Conservation (phyloP, 2,329 filamentous ascomycete genomes). For the Corynespora cassiicola region DNA sequence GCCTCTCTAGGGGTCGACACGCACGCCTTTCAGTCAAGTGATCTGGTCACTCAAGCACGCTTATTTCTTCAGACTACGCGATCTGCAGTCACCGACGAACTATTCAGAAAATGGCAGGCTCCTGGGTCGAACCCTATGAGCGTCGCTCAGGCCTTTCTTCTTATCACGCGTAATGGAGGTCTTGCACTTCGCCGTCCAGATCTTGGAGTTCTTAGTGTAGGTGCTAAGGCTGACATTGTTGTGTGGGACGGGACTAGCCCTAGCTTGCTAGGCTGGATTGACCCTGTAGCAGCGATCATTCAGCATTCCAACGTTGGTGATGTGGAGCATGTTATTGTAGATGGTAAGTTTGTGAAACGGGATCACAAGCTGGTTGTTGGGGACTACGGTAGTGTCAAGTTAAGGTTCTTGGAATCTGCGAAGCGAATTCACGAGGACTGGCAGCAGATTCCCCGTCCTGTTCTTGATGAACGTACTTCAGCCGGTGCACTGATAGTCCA, state of each 20-base stretch:
- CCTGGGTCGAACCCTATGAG: conserved; percentile 58
- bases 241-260: conserved; percentile 59
- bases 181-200: conserved; percentile 58
- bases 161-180: conserved; percentile 59
- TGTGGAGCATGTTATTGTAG: conserved; percentile 56
- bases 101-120: conserved; percentile 50
- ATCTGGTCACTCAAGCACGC: conserved; percentile 53
- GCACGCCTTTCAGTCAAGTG: conserved; percentile 57
- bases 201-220: conserved; percentile 54
- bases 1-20: conserved; percentile 61
- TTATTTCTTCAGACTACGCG: conserved; percentile 60
- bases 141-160: conserved; percentile 59
- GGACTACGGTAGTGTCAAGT: conserved; percentile 7
- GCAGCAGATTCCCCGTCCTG: conserved; percentile 7
- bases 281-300: conserved; percentile 62
- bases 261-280: conserved; percentile 58
- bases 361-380: conserved; percentile 43
- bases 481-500: too few species aligned
- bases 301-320: conserved; percentile 61
- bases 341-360: conserved; percentile 56
- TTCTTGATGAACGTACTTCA: too few species aligned
- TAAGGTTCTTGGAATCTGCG: conserved; percentile 12
- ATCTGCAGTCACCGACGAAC: conserved; percentile 44
- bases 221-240: conserved; percentile 61
- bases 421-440: conserved; percentile 14